Conservation (phyloP, 257 asterid species). For the Petrea volubilis region DNA sequence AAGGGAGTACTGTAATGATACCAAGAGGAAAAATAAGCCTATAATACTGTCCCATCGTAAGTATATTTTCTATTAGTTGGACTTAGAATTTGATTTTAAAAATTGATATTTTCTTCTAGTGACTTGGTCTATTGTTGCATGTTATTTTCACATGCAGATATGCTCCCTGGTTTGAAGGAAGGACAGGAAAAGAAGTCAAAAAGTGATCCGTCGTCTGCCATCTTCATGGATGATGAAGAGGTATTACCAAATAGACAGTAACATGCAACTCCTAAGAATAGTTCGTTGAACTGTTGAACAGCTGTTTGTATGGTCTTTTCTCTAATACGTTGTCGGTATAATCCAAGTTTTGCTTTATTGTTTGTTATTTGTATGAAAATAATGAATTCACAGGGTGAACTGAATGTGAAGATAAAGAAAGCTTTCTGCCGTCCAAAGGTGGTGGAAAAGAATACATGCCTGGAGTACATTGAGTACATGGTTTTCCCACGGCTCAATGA, state of each 20-base stretch:
- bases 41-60: slow-evolving; percentile 81
- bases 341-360: no score
- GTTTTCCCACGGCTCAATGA: slow-evolving; percentile 78
- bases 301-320: no score
- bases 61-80: slow-evolving; percentile 15
- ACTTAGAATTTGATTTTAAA: slow-evolving; percentile 1
- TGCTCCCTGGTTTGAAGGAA: slow-evolving; percentile 88
- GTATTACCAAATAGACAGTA: no score
- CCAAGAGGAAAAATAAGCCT: slow-evolving; percentile 82
- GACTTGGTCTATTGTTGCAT: neutral
- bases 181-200: slow-evolving; percentile 92
- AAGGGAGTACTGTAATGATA: slow-evolving; percentile 85
- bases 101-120: neutral
- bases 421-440: slow-evolving; percentile 88
- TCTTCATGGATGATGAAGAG: slow-evolving; percentile 95
- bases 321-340: no score
- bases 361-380: neutral
- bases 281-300: no score
- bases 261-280: no score
- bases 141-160: slow-evolving; percentile 45
- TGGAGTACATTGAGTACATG: slow-evolving; percentile 74
- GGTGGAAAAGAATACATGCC: slow-evolving; percentile 72
- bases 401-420: slow-evolving; percentile 74
- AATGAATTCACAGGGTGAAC: slow-evolving; percentile 57
- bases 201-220: slow-evolving; percentile 75